Evolutionary conservation across 306 rosid genomes (phyloP).

Genomic region (Alnus rubra): DNA sequence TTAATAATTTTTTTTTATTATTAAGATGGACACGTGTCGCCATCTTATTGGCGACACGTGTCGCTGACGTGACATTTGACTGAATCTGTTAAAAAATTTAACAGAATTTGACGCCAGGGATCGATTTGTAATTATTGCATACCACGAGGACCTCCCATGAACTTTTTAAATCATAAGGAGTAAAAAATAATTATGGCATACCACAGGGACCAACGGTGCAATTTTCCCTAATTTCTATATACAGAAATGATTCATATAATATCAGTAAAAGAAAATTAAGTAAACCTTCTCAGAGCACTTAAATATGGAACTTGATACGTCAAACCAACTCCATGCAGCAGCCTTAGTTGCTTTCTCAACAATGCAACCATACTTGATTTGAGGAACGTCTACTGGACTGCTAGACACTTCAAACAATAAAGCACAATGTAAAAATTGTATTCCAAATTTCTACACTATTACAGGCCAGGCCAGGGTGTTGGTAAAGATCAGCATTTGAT

Average conservation of each 20-base stretch:
- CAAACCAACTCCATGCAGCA: conserved; percentile 73
- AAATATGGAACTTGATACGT: conserved; percentile 55
- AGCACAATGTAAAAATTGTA: conserved; percentile 14
- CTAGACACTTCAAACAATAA: conserved; percentile 67
- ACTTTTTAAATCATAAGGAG: too few species aligned
- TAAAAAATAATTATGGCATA: too few species aligned
- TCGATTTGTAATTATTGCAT: too few species aligned
- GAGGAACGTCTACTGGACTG: conserved; percentile 85
- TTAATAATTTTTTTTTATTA: too few species aligned
- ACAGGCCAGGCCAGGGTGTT: conserved; percentile 14
- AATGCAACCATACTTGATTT: conserved; percentile 70
- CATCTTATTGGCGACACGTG: too few species aligned
- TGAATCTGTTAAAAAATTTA: too few species aligned
- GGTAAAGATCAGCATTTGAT: conserved; percentile 29
- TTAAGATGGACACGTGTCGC: too few species aligned
- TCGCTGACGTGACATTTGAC: too few species aligned
- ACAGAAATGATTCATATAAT: conserved; percentile 11
- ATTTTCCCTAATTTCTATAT: too few species aligned
- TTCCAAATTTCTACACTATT: conserved; percentile 5
- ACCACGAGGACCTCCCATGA: too few species aligned
- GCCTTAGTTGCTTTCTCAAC: conserved; percentile 49
- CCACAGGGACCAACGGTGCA: too few species aligned
- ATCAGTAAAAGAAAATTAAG: conserved; percentile 24
- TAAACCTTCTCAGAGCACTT: conserved; percentile 77
- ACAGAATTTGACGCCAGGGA: too few species aligned